Percentiles rank a stretch among this genome's conserved stretches.
Evolutionary conservation across 23 red algal species (phyloP).

Genomic region (Gracilaria vermiculophylla): DNA sequence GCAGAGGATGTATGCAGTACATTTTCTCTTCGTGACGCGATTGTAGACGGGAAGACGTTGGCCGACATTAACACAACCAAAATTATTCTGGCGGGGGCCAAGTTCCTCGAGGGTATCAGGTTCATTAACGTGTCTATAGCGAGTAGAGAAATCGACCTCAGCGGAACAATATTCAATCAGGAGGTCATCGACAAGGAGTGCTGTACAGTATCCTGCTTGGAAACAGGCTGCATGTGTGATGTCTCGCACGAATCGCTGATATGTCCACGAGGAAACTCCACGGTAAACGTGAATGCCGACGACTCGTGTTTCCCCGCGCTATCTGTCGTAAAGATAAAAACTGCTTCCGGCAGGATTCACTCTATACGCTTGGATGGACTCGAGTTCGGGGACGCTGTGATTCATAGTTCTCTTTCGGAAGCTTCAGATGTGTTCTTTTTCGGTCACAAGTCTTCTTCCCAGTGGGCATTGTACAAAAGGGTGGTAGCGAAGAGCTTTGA

Average conservation of each 20-base stretch:
- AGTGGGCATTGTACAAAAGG: constrained; percentile 13
- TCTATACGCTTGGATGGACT: background rate
- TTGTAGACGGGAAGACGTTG: constrained; percentile 3
- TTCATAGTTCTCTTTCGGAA: background rate
- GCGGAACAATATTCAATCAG: constrained; percentile 16
- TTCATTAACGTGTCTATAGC: constrained; percentile 22
- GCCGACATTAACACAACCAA: constrained; percentile 31
- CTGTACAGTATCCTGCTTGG: constrained; percentile 25
- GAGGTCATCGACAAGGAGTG: constrained; percentile 40
- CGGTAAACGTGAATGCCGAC: constrained; percentile 24
- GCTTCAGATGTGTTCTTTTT: constrained; percentile 36
- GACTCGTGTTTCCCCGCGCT: constrained; percentile 34
- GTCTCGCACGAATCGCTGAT: constrained; percentile 15
- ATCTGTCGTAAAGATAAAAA: background rate
- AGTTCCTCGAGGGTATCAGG: constrained; percentile 15
- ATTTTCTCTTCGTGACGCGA: constrained; percentile 22
- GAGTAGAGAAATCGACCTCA: constrained; percentile 14
- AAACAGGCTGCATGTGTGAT: constrained; percentile 31
- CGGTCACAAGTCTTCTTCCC: constrained; percentile 34
- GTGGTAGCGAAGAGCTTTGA: background rate
- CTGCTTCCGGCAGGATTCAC: background rate
- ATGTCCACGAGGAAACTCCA: constrained; percentile 18
- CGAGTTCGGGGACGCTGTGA: constrained; percentile 2
- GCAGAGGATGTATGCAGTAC: constrained; percentile 32
- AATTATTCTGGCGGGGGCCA: constrained; percentile 1